Evolutionary conservation across 2,329 filamentous ascomycete genomes (phyloP).

Genomic region (Phialocephala subalpina): DNA sequence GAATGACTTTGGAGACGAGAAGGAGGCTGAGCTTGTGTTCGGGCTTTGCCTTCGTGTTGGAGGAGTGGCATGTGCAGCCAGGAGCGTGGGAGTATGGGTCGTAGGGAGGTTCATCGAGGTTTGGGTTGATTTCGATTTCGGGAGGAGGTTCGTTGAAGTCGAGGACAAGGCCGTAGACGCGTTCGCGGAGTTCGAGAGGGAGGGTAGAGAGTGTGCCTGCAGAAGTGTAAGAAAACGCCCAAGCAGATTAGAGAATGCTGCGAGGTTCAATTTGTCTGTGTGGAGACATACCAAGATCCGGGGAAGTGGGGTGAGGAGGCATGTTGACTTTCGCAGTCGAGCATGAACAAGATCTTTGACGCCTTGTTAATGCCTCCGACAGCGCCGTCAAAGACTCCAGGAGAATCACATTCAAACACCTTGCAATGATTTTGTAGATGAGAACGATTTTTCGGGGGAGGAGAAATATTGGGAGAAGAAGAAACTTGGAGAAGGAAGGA

Average conservation of each 20-base stretch:
- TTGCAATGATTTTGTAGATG: neutral
- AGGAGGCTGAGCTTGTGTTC: neutral
- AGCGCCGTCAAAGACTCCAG: neutral
- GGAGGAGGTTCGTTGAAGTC: neutral
- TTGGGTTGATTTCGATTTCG: neutral
- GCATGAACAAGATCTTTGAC: neutral
- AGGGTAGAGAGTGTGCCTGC: conserved; percentile 6
- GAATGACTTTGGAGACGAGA: conserved; percentile 1
- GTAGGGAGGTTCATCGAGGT: neutral
- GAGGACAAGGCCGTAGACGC: neutral
- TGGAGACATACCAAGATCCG: conserved; percentile 1
- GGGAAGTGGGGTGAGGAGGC: neutral
- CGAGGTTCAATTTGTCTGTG: neutral
- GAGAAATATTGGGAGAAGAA: neutral
- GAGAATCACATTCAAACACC: neutral
- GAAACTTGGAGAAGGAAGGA: neutral
- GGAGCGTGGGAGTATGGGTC: neutral
- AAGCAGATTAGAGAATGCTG: neutral
- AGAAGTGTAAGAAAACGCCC: neutral
- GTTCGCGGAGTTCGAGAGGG: conserved; percentile 8
- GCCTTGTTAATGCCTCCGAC: neutral
- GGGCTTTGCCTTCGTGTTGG: neutral
- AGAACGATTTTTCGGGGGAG: neutral
- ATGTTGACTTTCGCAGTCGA: neutral
- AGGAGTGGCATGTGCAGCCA: neutral